Percentiles rank a stretch among this genome's conserved stretches.
phyloP scores from a whole-genome alignment of 2,329 filamentous ascomycete genomes.

The Penicillium sp. region DNA sequence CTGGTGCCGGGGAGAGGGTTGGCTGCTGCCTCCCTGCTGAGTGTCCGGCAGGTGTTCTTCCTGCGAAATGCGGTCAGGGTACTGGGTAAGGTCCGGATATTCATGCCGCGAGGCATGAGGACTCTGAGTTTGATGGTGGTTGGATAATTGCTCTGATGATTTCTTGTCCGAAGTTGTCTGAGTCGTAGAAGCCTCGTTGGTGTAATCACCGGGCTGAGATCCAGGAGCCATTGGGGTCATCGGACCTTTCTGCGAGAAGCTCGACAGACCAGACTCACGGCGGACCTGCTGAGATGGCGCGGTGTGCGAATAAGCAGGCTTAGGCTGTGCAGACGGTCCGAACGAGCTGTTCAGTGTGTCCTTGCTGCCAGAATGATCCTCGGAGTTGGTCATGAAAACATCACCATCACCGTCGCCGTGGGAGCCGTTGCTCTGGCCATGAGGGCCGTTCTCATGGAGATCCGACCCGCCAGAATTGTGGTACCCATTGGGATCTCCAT shows the following conservation, averaged over 20 bases:
- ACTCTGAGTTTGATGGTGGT: constrained; percentile 67
- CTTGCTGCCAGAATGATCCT: constrained; percentile 41
- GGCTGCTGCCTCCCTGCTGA: constrained; percentile 50
- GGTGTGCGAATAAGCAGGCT: constrained; percentile 46
- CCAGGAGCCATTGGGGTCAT: constrained; percentile 59
- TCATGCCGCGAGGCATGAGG: constrained; percentile 45
- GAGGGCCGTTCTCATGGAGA: constrained; percentile 35
- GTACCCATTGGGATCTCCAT: constrained; percentile 46
- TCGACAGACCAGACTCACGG: constrained; percentile 47
- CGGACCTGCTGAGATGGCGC: constrained; percentile 47
- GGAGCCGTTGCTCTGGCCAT: constrained; percentile 57
- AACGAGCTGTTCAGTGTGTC: constrained; percentile 50
- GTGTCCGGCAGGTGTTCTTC: constrained; percentile 65
- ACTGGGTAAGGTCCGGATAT: constrained; percentile 55
- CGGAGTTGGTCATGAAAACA: constrained; percentile 59
- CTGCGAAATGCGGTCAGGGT: constrained; percentile 51
- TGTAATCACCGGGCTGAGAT: constrained; percentile 60
- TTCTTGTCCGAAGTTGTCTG: constrained; percentile 77
- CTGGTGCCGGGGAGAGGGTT: constrained; percentile 31
- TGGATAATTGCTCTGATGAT: constrained; percentile 71
- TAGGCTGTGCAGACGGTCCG: constrained; percentile 51
- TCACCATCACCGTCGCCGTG: constrained; percentile 54
- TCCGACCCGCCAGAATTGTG: constrained; percentile 45
- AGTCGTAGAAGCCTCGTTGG: constrained; percentile 89
- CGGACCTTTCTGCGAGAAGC: constrained; percentile 49